These are phyloP conservation scores for Simmondsia chinensis DNA, from an alignment of 148 eudicot genomes.

Conservation along the genomic window DNA sequence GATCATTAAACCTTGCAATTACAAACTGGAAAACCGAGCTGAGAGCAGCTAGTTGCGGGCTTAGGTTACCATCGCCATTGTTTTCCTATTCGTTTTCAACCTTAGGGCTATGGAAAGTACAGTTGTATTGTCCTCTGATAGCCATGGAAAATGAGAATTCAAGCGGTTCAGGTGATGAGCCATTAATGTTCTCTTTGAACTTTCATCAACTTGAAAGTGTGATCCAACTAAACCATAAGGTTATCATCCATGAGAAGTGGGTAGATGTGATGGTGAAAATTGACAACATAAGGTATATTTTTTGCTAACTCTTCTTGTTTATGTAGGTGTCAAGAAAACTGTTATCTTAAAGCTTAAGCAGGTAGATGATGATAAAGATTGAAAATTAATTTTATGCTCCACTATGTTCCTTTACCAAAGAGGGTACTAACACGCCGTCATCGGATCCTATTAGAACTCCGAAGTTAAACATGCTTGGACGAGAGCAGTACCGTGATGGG, in stretches of 20 bases:
- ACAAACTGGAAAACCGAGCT: constrained; percentile 73
- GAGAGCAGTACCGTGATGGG: too few relatives aligned
- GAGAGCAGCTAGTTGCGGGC: constrained; percentile 12
- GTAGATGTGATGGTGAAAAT: constrained; percentile 47
- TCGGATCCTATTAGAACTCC: too few relatives aligned
- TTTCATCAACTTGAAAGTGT: constrained; percentile 51
- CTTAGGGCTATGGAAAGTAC: constrained; percentile 76
- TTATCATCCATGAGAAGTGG: constrained; percentile 38
- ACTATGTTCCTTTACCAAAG: too few relatives aligned
- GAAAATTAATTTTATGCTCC: too few relatives aligned
- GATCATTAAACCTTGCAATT: constrained; percentile 62
- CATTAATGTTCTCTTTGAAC: constrained; percentile 53
- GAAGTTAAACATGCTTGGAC: too few relatives aligned
- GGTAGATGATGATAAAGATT: too few relatives aligned
- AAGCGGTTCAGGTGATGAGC: constrained; percentile 43
- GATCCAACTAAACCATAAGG: constrained; percentile 32
- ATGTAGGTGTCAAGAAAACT: too few relatives aligned
- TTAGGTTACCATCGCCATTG: constrained; percentile 54
- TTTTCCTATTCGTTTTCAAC: constrained; percentile 54
- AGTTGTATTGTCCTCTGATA: constrained; percentile 73
- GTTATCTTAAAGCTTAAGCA: too few relatives aligned
- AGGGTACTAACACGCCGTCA: too few relatives aligned
- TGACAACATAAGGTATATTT: constrained; percentile 72
- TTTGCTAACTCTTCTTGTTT: not conserved
- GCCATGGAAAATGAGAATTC: constrained; percentile 75